phyloP scores from a whole-genome alignment of 73 alveolate genomes.

The Tetrahymena borealis region DNA sequence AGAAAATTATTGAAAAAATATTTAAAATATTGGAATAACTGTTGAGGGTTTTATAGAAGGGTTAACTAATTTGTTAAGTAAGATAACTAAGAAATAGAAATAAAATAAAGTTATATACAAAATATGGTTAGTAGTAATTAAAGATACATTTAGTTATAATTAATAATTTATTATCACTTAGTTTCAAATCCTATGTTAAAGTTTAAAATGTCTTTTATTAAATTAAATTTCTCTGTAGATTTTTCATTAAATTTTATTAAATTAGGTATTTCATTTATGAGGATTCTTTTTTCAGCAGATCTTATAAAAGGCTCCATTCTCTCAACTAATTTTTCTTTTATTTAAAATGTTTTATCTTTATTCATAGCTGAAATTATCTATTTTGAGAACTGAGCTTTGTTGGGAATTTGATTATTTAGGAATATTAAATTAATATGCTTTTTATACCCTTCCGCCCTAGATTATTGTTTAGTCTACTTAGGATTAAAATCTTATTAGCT shows the following conservation, averaged over 20 bases:
- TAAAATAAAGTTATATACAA: no score
- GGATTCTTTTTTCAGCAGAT: neutral
- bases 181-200: neutral
- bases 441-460: neutral
- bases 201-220: neutral
- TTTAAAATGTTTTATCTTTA: neutral
- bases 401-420: neutral
- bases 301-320: neutral
- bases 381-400: neutral
- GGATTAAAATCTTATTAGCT: neutral
- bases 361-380: neutral
- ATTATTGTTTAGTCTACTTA: neutral
- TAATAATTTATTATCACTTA: neutral
- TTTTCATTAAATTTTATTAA: neutral
- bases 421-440: neutral
- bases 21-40: no score
- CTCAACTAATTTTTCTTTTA: neutral
- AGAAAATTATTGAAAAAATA: no score
- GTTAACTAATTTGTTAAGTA: no score
- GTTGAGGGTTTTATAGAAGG: no score
- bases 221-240: neutral
- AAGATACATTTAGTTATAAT: no score
- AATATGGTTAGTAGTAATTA: no score
- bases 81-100: no score
- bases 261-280: neutral